These are phyloP conservation scores for Musa acuminata DNA, from an alignment of 176 grass and related monocot species.

Conservation along the genomic window DNA sequence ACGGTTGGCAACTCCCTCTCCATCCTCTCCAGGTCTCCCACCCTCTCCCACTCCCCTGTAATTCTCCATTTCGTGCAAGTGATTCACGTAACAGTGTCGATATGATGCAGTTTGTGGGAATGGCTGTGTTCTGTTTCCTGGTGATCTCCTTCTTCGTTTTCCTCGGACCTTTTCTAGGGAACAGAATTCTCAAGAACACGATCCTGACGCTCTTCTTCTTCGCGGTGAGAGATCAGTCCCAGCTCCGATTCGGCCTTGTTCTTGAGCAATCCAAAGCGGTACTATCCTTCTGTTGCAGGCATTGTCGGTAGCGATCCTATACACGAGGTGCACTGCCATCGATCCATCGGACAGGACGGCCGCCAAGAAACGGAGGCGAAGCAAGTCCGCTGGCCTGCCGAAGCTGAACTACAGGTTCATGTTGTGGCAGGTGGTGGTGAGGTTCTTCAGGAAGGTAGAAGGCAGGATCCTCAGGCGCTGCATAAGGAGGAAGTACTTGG, in stretches of 20 bases:
- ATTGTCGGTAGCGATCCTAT: slow-evolving; percentile 39
- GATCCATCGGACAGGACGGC: slow-evolving; percentile 69
- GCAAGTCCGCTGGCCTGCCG: slow-evolving; percentile 34
- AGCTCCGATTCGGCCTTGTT: neutral
- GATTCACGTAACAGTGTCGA: too few relatives aligned
- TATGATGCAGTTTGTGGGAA: slow-evolving; percentile 48
- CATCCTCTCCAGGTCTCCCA: slow-evolving; percentile 76
- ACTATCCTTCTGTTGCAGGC: slow-evolving; percentile 24
- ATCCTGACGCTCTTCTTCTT: slow-evolving; percentile 57
- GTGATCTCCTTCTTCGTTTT: slow-evolving; percentile 64
- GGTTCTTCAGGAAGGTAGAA: slow-evolving; percentile 50
- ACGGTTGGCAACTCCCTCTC: slow-evolving; percentile 86
- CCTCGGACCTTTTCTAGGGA: slow-evolving; percentile 66
- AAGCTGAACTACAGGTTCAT: slow-evolving; percentile 75
- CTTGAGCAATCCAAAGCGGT: neutral
- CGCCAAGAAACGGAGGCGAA: slow-evolving; percentile 42
- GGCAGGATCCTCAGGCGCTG: slow-evolving; percentile 43
- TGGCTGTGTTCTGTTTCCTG: slow-evolving; percentile 52
- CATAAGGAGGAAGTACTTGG: slow-evolving; percentile 78
- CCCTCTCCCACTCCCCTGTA: too few relatives aligned
- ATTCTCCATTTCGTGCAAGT: neutral
- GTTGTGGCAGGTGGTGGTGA: slow-evolving; percentile 45
- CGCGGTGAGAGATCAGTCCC: slow-evolving; percentile 32
- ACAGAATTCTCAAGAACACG: slow-evolving; percentile 35
- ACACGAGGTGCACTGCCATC: slow-evolving; percentile 64